phyloP scores from a whole-genome alignment of 768 basidiomycete genomes.

The Tylopilus sp. region DNA sequence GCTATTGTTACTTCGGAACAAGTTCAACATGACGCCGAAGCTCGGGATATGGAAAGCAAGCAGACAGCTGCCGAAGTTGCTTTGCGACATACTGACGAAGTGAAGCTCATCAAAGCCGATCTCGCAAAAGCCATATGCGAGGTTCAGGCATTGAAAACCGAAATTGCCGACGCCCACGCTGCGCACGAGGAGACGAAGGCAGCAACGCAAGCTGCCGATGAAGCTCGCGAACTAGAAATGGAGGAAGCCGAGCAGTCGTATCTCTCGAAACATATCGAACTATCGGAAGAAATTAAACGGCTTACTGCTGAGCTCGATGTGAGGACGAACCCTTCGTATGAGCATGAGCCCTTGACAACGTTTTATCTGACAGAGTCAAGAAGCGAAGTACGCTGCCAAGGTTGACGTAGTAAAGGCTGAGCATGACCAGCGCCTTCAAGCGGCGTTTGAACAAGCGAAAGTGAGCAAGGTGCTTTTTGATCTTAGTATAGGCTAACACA shows the following conservation, averaged over 20 bases:
- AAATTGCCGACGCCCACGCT: slow-evolving; percentile 42
- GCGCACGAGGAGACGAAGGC: slow-evolving; percentile 48
- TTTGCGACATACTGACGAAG: slow-evolving; percentile 42
- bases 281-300: slow-evolving; percentile 52
- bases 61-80: slow-evolving; percentile 39
- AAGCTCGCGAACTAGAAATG: slow-evolving; percentile 46
- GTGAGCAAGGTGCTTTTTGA: slow-evolving; percentile 35
- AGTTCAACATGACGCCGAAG: slow-evolving; percentile 43
- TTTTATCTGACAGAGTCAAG: slow-evolving; percentile 51
- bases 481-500: slow-evolving; percentile 7
- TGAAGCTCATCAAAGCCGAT: slow-evolving; percentile 43
- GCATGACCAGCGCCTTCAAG: slow-evolving; percentile 56
- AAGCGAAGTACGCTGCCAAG: slow-evolving; percentile 62
- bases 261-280: slow-evolving; percentile 46
- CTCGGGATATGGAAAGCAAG: slow-evolving; percentile 45
- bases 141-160: slow-evolving; percentile 43
- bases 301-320: slow-evolving; percentile 68
- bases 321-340: slow-evolving; percentile 12
- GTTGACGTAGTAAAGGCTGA: slow-evolving; percentile 65
- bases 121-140: slow-evolving; percentile 42
- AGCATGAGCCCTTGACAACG: not conserved
- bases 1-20: slow-evolving; percentile 46
- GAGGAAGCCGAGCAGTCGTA: slow-evolving; percentile 51
- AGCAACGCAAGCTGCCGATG: slow-evolving; percentile 42
- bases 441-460: slow-evolving; percentile 78